Evolutionary conservation across 2,329 filamentous ascomycete species (phyloP), one percentile per base, ranked within the genome.

Genomic region (Aspergillus novofumigatus): DNA sequence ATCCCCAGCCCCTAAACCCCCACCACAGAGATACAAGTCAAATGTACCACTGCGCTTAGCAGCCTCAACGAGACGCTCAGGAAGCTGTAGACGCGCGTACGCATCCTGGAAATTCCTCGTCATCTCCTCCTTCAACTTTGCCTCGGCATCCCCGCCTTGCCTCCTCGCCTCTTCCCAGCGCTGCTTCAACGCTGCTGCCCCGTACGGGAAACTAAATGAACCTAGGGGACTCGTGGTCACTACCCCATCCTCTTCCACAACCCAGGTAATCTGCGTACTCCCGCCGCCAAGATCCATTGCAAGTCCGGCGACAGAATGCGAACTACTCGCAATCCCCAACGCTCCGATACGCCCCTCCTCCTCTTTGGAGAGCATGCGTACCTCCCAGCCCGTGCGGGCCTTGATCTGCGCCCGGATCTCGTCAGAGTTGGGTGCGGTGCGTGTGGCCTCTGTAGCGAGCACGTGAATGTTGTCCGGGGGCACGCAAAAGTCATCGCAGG

Each of bases 1-100:
- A 95, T 6, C 92, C 92, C 80, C 95, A 96, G 17, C 92, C 92
- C 38, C 92, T 81, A 69, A 96, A 96, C 0, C 92, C 25, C 92
- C 92, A 47, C 92, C 92, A 60, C 90, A 96, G 56, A 97, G 85
- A 70, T 92, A 96, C 8, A 96, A 79, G 35, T 88, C 85, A 56
- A 92, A 79, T 4, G 82, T 82, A 1, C 77, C 78, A 1, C 77
- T 65, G 7, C 72, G 65, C 28, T 76, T 71, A 14, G 79, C 77
- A 21, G 73, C 65, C 11, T 79, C 69, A 1, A 78, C 61, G 5
- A 86, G 72, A 17, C 79, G 75, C 11, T 75, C 68, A 0, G 92
- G 84, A 0, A 89, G 74, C 5, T 79, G 73, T 4, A 90, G 75
- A 28, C 76, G 70, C 17, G 76, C 71, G 57, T 90, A 89, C 1